A percentile compares a stretch with the other conserved stretches of the same genome.
Conservation (phyloP, 176 grass and related monocot genomes). For the Otatea glauca region DNA sequence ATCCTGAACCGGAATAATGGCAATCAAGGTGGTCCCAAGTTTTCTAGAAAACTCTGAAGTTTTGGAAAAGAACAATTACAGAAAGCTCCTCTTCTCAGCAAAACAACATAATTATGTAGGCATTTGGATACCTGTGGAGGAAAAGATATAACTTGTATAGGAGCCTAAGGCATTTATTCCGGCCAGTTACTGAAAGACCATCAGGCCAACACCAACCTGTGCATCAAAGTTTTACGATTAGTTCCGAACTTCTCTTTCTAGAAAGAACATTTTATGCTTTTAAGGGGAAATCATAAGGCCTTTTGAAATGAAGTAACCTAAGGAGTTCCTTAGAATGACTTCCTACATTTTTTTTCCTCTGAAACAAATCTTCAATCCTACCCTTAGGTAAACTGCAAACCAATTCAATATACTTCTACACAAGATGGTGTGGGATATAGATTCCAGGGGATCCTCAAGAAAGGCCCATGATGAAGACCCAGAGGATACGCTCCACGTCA, state of each 20-base stretch:
- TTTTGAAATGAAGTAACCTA: constrained; percentile 4
- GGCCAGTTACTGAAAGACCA: constrained; percentile 69
- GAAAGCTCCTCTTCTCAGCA: background rate
- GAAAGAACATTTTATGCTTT: constrained; percentile 28
- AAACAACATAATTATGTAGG: background rate
- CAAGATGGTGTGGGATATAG: too few relatives aligned
- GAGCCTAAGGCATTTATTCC: constrained; percentile 67
- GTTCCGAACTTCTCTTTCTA: background rate
- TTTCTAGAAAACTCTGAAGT: constrained; percentile 69
- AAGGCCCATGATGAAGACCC: too few relatives aligned
- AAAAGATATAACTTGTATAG: constrained; percentile 62
- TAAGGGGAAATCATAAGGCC: background rate
- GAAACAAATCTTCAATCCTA: too few relatives aligned
- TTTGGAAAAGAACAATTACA: constrained; percentile 28
- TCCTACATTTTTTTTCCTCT: too few relatives aligned
- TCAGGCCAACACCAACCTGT: constrained; percentile 64
- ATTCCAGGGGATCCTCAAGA: too few relatives aligned
- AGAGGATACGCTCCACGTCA: too few relatives aligned
- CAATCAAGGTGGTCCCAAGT: constrained; percentile 72
- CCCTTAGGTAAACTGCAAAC: too few relatives aligned
- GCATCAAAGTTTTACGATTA: background rate
- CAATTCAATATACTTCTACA: too few relatives aligned
- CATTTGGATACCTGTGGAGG: constrained; percentile 54
- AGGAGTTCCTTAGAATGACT: background rate
- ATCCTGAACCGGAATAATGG: constrained; percentile 64